Evolutionary conservation across 2,329 filamentous ascomycete genomes (phyloP).

Genomic region (Plectosphaerella sp.): DNA sequence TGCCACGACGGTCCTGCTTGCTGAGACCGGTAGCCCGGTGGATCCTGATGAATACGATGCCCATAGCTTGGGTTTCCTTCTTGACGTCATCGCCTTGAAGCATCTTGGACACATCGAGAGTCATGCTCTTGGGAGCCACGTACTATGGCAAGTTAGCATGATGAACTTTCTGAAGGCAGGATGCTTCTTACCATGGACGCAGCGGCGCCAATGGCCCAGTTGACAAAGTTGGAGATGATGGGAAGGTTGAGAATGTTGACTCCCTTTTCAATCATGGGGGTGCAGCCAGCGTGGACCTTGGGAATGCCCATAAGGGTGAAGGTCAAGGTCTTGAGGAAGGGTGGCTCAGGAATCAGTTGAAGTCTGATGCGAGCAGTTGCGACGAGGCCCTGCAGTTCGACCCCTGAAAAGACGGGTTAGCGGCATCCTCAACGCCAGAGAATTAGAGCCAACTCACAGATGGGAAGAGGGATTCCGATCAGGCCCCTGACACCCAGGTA

Average conservation of each 20-base stretch:
- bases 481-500: slow-evolving; percentile 87
- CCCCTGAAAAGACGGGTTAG: slow-evolving; percentile 37
- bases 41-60: slow-evolving; percentile 89
- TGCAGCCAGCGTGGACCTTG: slow-evolving; percentile 82
- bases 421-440: not conserved
- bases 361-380: slow-evolving; percentile 65
- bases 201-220: slow-evolving; percentile 85
- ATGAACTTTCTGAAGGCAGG: accelerated
- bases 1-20: slow-evolving; percentile 84
- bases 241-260: slow-evolving; percentile 90
- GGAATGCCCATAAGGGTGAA: slow-evolving; percentile 94
- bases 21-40: slow-evolving; percentile 82
- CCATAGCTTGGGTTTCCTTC: slow-evolving; percentile 82
- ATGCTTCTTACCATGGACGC: slow-evolving; percentile 56
- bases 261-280: slow-evolving; percentile 86
- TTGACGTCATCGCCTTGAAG: slow-evolving; percentile 87
- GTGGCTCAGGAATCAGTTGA: slow-evolving; percentile 79
- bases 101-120: slow-evolving; percentile 84
- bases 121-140: slow-evolving; percentile 91
- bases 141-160: slow-evolving; percentile 39
- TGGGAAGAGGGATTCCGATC: slow-evolving; percentile 82
- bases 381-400: slow-evolving; percentile 68
- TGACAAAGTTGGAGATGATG: slow-evolving; percentile 93
- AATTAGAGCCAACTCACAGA: slow-evolving; percentile 44
- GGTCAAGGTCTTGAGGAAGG: slow-evolving; percentile 86